Evolutionary conservation across 73 alveolate species (phyloP).

Genomic region (Paramecium primaurelia): DNA sequence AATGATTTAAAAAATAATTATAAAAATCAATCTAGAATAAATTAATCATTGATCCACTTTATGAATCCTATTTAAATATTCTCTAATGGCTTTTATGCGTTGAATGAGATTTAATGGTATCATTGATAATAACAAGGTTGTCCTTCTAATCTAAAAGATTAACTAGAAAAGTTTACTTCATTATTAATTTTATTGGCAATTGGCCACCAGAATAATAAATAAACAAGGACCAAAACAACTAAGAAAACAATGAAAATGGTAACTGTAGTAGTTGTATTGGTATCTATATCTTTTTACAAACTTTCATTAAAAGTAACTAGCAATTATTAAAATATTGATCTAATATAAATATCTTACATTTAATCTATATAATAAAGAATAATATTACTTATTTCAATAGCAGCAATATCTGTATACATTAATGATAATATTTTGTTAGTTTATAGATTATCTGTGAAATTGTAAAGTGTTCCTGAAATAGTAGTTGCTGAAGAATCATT

Average conservation of each 20-base stretch:
- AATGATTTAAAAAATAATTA: too few species aligned
- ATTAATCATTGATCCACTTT: not conserved
- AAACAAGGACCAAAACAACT: constrained; percentile 31
- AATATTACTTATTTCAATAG: constrained; percentile 42
- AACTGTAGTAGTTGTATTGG: constrained; percentile 58
- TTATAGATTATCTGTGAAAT: not conserved
- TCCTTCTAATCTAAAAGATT: constrained; percentile 42
- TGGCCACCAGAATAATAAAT: constrained; percentile 58
- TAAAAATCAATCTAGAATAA: not conserved
- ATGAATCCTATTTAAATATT: constrained; percentile 51
- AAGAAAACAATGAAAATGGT: constrained; percentile 56
- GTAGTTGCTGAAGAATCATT: not conserved
- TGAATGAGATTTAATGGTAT: constrained; percentile 47
- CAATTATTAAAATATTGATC: constrained; percentile 13
- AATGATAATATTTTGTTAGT: constrained; percentile 8
- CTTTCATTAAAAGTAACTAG: not conserved
- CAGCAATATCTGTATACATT: constrained; percentile 39
- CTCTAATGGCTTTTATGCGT: constrained; percentile 50
- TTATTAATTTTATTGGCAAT: constrained; percentile 44
- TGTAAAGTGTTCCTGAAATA: constrained; percentile 42
- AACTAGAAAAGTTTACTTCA: constrained; percentile 1
- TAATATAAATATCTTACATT: constrained; percentile 46
- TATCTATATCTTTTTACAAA: constrained; percentile 6
- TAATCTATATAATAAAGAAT: not conserved
- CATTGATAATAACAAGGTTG: constrained; percentile 47